These are phyloP conservation scores for Fusarium agapanthi DNA, from an alignment of 2,329 filamentous ascomycete species.

Conservation along the genomic window DNA sequence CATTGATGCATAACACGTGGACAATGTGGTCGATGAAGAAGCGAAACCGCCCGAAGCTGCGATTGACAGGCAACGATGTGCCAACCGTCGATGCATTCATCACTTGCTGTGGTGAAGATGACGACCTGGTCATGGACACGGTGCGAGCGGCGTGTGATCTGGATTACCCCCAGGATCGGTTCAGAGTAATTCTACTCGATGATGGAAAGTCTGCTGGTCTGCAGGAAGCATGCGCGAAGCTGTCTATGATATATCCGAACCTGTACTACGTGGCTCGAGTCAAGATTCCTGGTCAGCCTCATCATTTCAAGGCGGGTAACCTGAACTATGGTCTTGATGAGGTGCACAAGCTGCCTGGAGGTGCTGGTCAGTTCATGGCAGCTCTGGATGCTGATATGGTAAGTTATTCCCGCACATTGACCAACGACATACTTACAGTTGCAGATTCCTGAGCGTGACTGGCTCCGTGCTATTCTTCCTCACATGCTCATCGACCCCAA, in stretches of 20 bases:
- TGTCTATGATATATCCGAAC: constrained; percentile 56
- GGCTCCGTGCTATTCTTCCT: constrained; percentile 67
- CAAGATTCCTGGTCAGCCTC: constrained; percentile 57
- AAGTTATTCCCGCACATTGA: background rate
- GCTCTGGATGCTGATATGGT: constrained; percentile 73
- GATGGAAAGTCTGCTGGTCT: constrained; percentile 60
- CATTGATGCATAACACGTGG: constrained; percentile 66
- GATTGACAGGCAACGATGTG: constrained; percentile 57
- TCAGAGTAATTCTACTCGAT: constrained; percentile 64
- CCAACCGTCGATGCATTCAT: constrained; percentile 66
- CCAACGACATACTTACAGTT: constrained; percentile 7
- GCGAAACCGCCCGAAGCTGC: constrained; percentile 61
- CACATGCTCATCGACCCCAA: constrained; percentile 66
- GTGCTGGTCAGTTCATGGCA: constrained; percentile 67
- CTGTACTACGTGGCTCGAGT: constrained; percentile 62
- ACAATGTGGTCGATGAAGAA: constrained; percentile 66
- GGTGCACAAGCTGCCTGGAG: constrained; percentile 60
- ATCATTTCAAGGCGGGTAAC: constrained; percentile 72
- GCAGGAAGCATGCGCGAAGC: constrained; percentile 48
- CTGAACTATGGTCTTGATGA: constrained; percentile 67
- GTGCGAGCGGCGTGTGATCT: constrained; percentile 62
- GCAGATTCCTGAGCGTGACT: constrained; percentile 66
- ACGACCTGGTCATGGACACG: constrained; percentile 65
- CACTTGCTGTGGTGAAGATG: constrained; percentile 66
- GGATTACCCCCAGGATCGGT: constrained; percentile 63